A percentile compares a stretch with the other conserved stretches of the same genome.
These are phyloP conservation scores for Thraustochytrium sp. DNA, from an alignment of 352 stramenopile species.

Conservation along the genomic window DNA sequence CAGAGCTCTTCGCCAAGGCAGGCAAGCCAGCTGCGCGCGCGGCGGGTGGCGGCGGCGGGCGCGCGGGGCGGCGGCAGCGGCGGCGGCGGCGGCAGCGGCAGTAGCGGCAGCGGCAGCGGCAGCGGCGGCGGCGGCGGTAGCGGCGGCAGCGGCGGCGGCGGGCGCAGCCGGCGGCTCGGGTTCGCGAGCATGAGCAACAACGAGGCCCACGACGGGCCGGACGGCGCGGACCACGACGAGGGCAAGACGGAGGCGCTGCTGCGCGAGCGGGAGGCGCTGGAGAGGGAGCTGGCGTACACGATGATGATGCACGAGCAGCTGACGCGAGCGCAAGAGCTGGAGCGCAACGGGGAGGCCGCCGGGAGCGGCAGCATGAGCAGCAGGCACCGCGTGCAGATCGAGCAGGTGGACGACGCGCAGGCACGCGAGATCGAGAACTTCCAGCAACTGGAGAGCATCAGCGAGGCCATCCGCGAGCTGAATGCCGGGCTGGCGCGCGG, in stretches of 20 bases:
- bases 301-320: slow-evolving; percentile 33
- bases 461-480: not conserved
- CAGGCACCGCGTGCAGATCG: not conserved
- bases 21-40: too few species aligned
- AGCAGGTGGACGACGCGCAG: not conserved
- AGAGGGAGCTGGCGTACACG: slow-evolving; percentile 2
- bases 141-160: too few species aligned
- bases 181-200: too few species aligned
- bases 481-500: not conserved
- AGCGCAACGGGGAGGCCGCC: not conserved
- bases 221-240: not conserved
- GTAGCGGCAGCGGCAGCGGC: too few species aligned
- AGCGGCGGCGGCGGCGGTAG: too few species aligned
- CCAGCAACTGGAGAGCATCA: not conserved
- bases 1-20: too few species aligned
- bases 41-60: too few species aligned
- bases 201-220: too few species aligned
- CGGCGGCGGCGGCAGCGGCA: too few species aligned
- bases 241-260: slow-evolving; percentile 12
- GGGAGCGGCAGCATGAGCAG: not conserved
- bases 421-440: not conserved
- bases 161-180: too few species aligned
- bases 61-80: too few species aligned
- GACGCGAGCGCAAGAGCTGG: not conserved
- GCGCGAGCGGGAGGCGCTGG: slow-evolving; percentile 9